These are phyloP conservation scores for Eimeria acervulina DNA, from an alignment of 169 alveolate genomes.

Conservation along the genomic window DNA sequence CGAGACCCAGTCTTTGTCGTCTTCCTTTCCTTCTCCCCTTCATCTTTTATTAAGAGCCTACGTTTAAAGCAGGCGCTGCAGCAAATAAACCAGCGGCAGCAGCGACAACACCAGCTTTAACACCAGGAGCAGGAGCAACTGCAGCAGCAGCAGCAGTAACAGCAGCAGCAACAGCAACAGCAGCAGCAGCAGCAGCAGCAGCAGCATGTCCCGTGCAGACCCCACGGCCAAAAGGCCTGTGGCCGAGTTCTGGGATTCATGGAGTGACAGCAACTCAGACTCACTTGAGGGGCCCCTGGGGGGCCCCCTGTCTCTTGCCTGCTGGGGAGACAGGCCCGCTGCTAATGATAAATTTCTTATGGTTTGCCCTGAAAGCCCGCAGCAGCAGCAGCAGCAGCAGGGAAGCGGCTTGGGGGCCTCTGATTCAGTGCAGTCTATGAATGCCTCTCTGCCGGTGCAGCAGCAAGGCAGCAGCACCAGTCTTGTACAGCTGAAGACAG, in stretches of 20 bases:
- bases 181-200: conserved; percentile 52
- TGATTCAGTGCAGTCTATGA: not conserved
- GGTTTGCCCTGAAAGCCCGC: not conserved
- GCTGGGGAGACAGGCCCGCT: not conserved
- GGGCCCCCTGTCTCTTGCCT: not conserved
- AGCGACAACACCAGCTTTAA: not conserved
- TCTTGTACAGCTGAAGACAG: conserved; percentile 1
- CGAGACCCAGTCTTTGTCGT: not conserved
- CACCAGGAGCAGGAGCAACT: not conserved
- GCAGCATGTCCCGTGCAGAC: not conserved
- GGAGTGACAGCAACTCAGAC: conserved; percentile 6
- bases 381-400: conserved; percentile 41
- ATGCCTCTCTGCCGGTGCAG: not conserved
- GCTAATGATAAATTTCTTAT: not conserved
- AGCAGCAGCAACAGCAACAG: conserved; percentile 27
- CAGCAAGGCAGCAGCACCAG: not conserved
- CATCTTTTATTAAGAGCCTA: not conserved
- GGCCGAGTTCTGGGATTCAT: conserved; percentile 26
- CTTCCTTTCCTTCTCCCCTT: not conserved
- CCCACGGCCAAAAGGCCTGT: not conserved
- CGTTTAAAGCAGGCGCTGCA: not conserved
- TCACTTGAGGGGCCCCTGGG: not conserved
- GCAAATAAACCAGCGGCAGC: not conserved
- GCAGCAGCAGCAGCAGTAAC: not conserved
- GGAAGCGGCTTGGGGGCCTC: not conserved